phyloP scores from a whole-genome alignment of 83 land plant genomes.

The Thuja plicata region DNA sequence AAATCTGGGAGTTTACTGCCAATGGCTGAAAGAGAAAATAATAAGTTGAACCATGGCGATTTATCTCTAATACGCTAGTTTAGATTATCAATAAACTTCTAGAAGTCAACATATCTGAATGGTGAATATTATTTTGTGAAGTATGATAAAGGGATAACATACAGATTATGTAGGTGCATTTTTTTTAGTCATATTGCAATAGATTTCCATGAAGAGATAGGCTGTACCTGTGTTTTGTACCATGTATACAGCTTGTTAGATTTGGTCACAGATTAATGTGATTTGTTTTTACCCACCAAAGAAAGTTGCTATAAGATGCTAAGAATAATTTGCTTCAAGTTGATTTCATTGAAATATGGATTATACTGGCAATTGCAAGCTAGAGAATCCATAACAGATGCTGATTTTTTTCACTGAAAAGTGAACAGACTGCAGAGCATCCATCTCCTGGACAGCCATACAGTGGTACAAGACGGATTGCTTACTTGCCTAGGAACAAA shows the following conservation, averaged over 20 bases:
- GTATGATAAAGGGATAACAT: not conserved
- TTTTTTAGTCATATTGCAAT: not conserved
- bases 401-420: not conserved
- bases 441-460: conserved; percentile 24
- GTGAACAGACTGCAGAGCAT: conserved; percentile 17
- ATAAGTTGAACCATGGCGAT: not conserved
- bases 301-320: not conserved
- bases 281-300: not conserved
- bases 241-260: not conserved
- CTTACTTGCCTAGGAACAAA: conserved; percentile 26
- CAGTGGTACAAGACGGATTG: conserved; percentile 24
- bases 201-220: not conserved
- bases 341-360: no score
- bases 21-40: not conserved
- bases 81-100: not conserved
- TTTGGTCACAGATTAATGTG: not conserved
- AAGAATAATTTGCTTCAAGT: not conserved
- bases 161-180: not conserved
- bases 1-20: not conserved
- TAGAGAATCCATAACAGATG: no score
- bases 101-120: not conserved
- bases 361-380: no score
- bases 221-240: not conserved
- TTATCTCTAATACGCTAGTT: not conserved
- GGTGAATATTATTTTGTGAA: not conserved